phyloP scores from a whole-genome alignment of 257 asterid species.

The Echites panduratus region DNA sequence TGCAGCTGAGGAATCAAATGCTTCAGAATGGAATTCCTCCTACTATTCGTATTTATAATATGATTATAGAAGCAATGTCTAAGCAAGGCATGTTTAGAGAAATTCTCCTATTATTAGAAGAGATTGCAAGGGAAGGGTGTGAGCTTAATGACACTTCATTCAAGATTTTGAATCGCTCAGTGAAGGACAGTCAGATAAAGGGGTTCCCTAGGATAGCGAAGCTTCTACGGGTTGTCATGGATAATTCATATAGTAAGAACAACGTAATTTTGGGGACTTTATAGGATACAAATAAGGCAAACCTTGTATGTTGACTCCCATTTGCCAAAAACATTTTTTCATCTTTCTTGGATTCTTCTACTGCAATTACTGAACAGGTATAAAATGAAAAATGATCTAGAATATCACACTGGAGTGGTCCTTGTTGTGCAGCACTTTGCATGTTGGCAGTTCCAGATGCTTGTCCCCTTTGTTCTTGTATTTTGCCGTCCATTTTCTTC shows the following conservation, averaged over 20 bases:
- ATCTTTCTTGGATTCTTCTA: constrained; percentile 1
- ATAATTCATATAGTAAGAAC: constrained; percentile 10
- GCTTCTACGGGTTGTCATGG: constrained; percentile 23
- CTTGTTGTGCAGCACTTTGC: neutral
- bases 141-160: constrained; percentile 36
- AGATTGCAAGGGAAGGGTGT: constrained; percentile 46
- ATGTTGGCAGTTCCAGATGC: neutral
- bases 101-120: constrained; percentile 32
- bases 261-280: neutral
- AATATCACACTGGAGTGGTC: neutral
- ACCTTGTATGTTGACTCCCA: neutral
- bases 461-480: neutral
- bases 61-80: constrained; percentile 43
- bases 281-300: neutral
- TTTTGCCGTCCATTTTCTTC: neutral
- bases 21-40: constrained; percentile 38
- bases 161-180: constrained; percentile 28
- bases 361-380: neutral
- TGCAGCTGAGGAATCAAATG: constrained; percentile 34
- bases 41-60: constrained; percentile 34
- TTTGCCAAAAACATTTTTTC: neutral
- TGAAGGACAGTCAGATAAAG: constrained; percentile 33
- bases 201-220: constrained; percentile 30
- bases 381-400: neutral
- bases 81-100: constrained; percentile 33